A percentile compares a stretch with the other conserved stretches of the same genome.
These are phyloP conservation scores for Chaetomium olivaceum DNA, from an alignment of 2,329 filamentous ascomycete species.

Conservation along the genomic window DNA sequence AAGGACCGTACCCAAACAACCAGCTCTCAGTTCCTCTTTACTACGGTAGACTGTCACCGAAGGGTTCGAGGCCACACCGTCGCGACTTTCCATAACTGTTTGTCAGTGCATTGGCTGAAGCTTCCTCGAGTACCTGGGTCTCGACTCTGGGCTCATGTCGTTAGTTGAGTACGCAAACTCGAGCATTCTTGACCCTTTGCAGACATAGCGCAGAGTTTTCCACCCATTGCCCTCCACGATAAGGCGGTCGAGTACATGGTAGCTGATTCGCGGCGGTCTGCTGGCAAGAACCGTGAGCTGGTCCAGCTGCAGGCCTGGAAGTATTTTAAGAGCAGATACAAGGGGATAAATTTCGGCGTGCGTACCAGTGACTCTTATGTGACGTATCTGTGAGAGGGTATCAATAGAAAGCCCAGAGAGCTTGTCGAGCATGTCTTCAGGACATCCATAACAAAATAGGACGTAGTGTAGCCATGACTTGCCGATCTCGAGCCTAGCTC, in stretches of 20 bases:
- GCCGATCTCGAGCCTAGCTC: slow-evolving; percentile 10
- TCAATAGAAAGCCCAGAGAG: not conserved
- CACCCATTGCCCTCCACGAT: not conserved
- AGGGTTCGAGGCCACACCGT: not conserved
- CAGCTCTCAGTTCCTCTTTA: not conserved
- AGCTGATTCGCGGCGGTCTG: not conserved
- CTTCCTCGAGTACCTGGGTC: not conserved
- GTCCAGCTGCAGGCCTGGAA: not conserved
- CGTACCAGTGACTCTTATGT: not conserved
- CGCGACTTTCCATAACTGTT: not conserved
- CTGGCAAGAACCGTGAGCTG: not conserved
- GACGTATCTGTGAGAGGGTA: not conserved
- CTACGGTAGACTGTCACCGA: not conserved
- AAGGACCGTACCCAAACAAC: not conserved
- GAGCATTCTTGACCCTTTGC: not conserved
- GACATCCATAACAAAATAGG: not conserved
- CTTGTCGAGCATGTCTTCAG: slow-evolving; percentile 4
- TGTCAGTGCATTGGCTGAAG: not conserved
- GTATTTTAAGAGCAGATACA: not conserved
- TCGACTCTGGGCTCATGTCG: too few species aligned
- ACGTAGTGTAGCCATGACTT: slow-evolving; percentile 8
- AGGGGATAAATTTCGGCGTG: not conserved
- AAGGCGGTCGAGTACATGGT: not conserved
- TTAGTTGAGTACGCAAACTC: too few species aligned
- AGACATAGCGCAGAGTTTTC: not conserved